Evolutionary conservation across 768 basidiomycete species (phyloP), one percentile per base, ranked within the genome.

Genomic region (Pulveroboletus sp.): DNA sequence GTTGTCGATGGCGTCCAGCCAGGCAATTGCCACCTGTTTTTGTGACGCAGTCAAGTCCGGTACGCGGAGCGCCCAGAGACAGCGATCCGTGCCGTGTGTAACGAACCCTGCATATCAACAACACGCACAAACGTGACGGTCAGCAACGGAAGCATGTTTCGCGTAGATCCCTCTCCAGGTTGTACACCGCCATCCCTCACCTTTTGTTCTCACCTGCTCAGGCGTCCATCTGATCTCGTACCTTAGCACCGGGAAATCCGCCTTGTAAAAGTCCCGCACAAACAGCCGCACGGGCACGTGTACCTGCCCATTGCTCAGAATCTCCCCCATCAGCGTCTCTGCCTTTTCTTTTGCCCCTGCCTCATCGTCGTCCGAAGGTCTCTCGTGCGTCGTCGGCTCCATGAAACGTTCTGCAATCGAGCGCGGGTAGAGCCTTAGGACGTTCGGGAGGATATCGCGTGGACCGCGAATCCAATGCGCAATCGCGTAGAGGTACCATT

Each of bases 401-500:
- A 83, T 58, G 39, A 88, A 68, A 11, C 64, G 62, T 38, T 69
- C 57, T 5, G 78, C 76, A 32, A 83, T 64, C 9, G 74, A 69
- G 13, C 50, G 61, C 2, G 79, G 75, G 62, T 82, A 86, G 60
- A 84, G 89, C 48, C 86, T 67, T 58, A 73, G 66, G 42, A 89
- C 58, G 56, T 85, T 86, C 8, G 72, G 71, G 26, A 75, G 60
- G 9, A 88, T 70, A 54, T 89, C 86, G 21, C 55, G 55, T 18
- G 73, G 66, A 8, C 71, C 65, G 10, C 62, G 45, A 42, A 87
- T 76, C 0, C 81, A 78, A 61, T 86, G 80, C 5, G 84, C 79
- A 56, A 88, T 81, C 13, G 84, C 78, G 57, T 88, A 89, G 44
- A 88, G 74, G 62, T 81, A 86, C 86, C 86, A 89, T 63, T 89